phyloP scores from a whole-genome alignment of 768 basidiomycete genomes.

The Sistotremastrum niveocremeum region DNA sequence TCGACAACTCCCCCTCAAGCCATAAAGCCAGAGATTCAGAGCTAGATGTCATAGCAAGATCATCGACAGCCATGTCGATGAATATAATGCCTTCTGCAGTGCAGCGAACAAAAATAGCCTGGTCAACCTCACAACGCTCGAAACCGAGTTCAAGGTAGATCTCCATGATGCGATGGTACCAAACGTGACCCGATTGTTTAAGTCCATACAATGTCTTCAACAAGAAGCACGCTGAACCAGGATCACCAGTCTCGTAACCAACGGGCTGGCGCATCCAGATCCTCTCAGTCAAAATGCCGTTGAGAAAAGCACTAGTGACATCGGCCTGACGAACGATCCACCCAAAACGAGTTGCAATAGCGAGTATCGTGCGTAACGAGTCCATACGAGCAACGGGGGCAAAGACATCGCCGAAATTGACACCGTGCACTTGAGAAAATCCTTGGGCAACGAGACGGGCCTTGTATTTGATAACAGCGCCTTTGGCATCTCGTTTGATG shows the following conservation, averaged over 20 bases:
- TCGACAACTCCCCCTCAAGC: background rate
- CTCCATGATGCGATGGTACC: no score
- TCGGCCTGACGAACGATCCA: slow-evolving; percentile 8
- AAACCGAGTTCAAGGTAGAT: slow-evolving; percentile 2
- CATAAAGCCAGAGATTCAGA: no score
- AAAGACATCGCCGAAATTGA: slow-evolving; percentile 14
- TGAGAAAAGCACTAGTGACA: slow-evolving; percentile 8
- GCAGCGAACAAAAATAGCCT: slow-evolving; percentile 2
- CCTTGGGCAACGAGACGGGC: slow-evolving; percentile 29
- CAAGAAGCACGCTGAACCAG: no score
- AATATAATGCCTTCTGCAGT: no score
- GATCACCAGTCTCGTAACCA: no score
- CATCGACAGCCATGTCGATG: background rate
- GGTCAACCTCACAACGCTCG: background rate
- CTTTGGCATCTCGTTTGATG: slow-evolving; percentile 15
- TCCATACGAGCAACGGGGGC: background rate
- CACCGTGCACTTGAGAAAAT: slow-evolving; percentile 25
- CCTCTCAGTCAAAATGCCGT: slow-evolving; percentile 15
- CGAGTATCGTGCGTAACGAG: slow-evolving; percentile 3
- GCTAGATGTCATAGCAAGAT: no score
- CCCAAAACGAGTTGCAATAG: slow-evolving; percentile 2
- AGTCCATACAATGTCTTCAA: slow-evolving; percentile 27
- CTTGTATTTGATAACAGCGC: slow-evolving; percentile 18
- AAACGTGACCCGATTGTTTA: slow-evolving; percentile 21
- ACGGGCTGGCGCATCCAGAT: slow-evolving; percentile 18